Evolutionary conservation across 2,329 filamentous ascomycete genomes (phyloP).

Genomic region (Fusarium sp.): DNA sequence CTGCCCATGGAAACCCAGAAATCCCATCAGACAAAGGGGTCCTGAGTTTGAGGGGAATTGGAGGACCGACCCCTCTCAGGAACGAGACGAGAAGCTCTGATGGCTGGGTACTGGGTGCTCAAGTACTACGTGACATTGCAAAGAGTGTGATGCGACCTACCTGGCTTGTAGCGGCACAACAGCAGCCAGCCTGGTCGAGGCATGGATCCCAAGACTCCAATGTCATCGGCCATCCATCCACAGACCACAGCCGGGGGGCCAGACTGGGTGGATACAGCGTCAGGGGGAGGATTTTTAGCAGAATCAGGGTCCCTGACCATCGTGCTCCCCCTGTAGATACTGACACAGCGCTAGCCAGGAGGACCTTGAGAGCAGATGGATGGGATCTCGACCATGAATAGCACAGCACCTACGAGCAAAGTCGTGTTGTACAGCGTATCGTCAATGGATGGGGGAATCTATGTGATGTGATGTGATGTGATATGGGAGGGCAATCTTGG

Average conservation of each 20-base stretch:
- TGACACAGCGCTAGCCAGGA: slow-evolving; percentile 45
- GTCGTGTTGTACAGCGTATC: slow-evolving; percentile 17
- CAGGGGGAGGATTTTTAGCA: slow-evolving; percentile 34
- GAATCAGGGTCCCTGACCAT: slow-evolving; percentile 44
- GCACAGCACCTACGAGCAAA: slow-evolving; percentile 5
- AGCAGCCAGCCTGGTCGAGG: slow-evolving; percentile 25
- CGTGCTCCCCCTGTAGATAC: slow-evolving; percentile 41
- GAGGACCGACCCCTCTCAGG: slow-evolving; percentile 41
- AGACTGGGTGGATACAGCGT: slow-evolving; percentile 19
- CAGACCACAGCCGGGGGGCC: slow-evolving; percentile 19
- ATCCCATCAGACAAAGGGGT: slow-evolving; percentile 38
- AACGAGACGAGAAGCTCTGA: slow-evolving; percentile 20
- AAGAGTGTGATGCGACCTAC: slow-evolving; percentile 33
- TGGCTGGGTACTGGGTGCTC: slow-evolving; percentile 24
- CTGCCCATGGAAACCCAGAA: slow-evolving; percentile 18
- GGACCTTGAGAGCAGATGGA: slow-evolving; percentile 22
- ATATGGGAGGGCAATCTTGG: slow-evolving; percentile 21
- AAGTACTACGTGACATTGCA: slow-evolving; percentile 31
- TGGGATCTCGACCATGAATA: slow-evolving; percentile 16
- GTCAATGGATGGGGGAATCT: slow-evolving; percentile 7
- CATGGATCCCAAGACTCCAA: slow-evolving; percentile 40
- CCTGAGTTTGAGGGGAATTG: slow-evolving; percentile 48
- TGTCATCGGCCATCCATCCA: slow-evolving; percentile 10
- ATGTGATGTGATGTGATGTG: slow-evolving; percentile 31
- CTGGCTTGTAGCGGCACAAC: slow-evolving; percentile 31